Evolutionary conservation across 352 stramenopile genomes (phyloP).

Genomic region (Phytophthora sojae): DNA sequence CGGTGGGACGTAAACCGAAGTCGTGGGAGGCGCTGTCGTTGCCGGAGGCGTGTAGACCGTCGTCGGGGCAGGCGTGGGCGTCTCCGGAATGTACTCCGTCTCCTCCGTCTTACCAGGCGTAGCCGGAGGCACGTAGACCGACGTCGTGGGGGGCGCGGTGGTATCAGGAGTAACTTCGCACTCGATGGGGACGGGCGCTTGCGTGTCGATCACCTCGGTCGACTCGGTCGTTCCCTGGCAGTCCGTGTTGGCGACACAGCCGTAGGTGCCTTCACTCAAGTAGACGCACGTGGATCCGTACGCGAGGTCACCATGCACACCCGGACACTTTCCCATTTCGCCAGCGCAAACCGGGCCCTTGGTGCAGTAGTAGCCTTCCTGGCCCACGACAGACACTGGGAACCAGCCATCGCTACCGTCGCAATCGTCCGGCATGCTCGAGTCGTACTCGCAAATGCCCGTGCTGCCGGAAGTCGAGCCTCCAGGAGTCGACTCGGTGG

Average conservation of each 20-base stretch:
- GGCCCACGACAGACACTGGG: constrained; percentile 40
- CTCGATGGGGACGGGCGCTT: constrained; percentile 8
- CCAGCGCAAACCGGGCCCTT: constrained; percentile 37
- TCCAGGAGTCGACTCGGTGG: not conserved
- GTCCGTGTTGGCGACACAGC: constrained; percentile 40
- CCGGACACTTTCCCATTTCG: constrained; percentile 32
- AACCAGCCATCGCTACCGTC: constrained; percentile 41
- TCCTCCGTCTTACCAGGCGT: no score
- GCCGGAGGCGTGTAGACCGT: constrained; percentile 1
- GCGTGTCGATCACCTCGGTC: constrained; percentile 1
- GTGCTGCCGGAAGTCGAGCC: constrained; percentile 1
- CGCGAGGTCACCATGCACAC: constrained; percentile 28
- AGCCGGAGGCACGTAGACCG: no score
- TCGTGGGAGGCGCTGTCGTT: not conserved
- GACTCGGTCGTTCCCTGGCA: constrained; percentile 14
- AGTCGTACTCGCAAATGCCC: constrained; percentile 25
- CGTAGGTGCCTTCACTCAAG: constrained; percentile 25
- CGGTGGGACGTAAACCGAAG: no score
- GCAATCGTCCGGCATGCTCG: constrained; percentile 28
- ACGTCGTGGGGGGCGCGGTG: not conserved
- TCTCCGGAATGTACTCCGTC: constrained; percentile 2
- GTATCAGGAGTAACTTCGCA: constrained; percentile 30
- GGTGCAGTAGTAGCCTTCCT: constrained; percentile 41
- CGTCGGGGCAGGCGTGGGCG: not conserved
- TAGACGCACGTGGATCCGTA: constrained; percentile 37